Base-by-base conservation (phyloP, 352 stramenopile species). In the Phytophthora ramorum region DNA sequence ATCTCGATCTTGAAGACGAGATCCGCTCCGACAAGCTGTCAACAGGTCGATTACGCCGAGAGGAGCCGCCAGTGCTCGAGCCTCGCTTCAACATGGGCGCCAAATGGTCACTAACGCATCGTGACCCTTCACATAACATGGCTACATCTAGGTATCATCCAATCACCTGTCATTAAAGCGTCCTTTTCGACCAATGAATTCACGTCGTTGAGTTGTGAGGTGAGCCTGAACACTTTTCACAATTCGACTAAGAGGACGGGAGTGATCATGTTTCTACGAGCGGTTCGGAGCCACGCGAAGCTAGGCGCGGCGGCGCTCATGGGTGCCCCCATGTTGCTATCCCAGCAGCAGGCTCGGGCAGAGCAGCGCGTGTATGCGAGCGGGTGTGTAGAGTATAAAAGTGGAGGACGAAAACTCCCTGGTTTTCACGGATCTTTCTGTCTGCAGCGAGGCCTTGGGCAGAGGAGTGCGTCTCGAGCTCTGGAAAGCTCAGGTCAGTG, bases 401-500 rank as follows among this genome's bases (percentile, higher is more conserved):
- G 7, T 50, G 35, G 19, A 5, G 2, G 12, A 22, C 7, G 38
- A 24, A 43, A 20, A 41, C 49, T 20, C 53, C 14, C 7, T 24
- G 51, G 44, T 61, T 20, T 61, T 19, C 13, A 26, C 26, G 72
- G 46, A 47, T 69, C 45, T 45, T 14, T 66, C 13, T 49, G 24
- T 48, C 1, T 58, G 16, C 48, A 96, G 87, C 5, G 85, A 96
- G 66, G 85, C 84, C 8, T 64, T 96, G 28, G 87, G 87, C 41
- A 79, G 86, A 47, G 87, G 85, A 51, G 82, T 96, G 46, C 87
- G 87, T 34, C 75, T 94, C 16, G 87, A 96, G 69, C 75, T 90
- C 48, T 96, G 87, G 87, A 96, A 96, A 71, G 87, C 87, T 28
- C 89, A 94, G 75, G 87, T 93, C 28, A 4, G 69, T 51, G 34